phyloP scores from a whole-genome alignment of 768 basidiomycete species.

The Tephrocybe sp. region DNA sequence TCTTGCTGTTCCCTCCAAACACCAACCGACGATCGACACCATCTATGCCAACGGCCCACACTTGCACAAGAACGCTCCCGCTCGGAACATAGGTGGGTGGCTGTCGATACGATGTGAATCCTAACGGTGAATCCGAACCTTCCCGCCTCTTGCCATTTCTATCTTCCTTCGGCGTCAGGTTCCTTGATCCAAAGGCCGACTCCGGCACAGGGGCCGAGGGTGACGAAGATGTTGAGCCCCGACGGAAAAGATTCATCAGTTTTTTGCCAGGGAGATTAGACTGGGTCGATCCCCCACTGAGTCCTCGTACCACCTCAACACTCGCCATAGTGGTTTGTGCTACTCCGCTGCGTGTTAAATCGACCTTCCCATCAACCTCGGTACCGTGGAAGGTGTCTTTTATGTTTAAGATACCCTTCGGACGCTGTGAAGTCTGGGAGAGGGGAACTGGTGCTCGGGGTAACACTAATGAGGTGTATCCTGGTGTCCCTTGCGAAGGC shows the following conservation, averaged over 20 bases:
- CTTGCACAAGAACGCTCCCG: constrained; percentile 76
- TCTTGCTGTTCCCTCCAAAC: constrained; percentile 25
- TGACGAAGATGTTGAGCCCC: constrained; percentile 11
- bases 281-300: constrained; percentile 26
- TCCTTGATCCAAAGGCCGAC: constrained; percentile 12
- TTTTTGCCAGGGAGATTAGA: constrained; percentile 16
- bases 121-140: constrained; percentile 35
- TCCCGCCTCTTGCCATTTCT: constrained; percentile 8
- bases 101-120: constrained; percentile 67
- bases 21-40: constrained; percentile 69
- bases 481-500: constrained; percentile 58
- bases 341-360: constrained; percentile 73
- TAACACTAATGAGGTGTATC: constrained; percentile 54
- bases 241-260: constrained; percentile 19
- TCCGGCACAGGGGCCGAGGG: constrained; percentile 7
- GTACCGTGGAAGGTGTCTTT: constrained; percentile 11
- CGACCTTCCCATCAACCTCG: constrained; percentile 52
- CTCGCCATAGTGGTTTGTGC: constrained; percentile 91
- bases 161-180: constrained; percentile 18
- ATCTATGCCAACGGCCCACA: constrained; percentile 88
- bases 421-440: constrained; percentile 21
- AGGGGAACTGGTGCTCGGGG: constrained; percentile 47
- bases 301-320: constrained; percentile 72
- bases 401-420: constrained; percentile 14
- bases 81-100: constrained; percentile 76